These are phyloP conservation scores for Aspergillus cavernicola DNA, from an alignment of 495 filamentous ascomycete genomes.

Conservation along the genomic window DNA sequence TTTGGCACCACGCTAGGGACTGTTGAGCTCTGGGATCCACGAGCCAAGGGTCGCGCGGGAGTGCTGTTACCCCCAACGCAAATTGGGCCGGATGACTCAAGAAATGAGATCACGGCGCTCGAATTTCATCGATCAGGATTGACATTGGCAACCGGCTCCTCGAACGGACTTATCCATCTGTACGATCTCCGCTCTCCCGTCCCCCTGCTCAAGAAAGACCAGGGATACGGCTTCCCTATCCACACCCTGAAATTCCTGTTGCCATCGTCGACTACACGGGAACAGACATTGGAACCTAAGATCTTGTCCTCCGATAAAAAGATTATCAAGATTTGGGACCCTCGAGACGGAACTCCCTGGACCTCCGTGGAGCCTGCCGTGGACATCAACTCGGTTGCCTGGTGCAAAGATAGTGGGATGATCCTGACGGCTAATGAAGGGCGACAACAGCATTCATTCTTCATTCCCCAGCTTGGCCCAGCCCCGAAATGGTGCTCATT, in stretches of 20 bases:
- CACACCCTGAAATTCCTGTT: constrained; percentile 85
- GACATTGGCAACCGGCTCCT: constrained; percentile 82
- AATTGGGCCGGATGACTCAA: constrained; percentile 40
- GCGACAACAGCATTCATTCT: constrained; percentile 86
- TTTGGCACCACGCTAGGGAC: constrained; percentile 96
- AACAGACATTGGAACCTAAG: constrained; percentile 68
- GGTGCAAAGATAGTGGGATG: constrained; percentile 86
- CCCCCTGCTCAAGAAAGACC: constrained; percentile 84
- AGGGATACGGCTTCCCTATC: constrained; percentile 93
- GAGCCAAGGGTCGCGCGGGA: constrained; percentile 77
- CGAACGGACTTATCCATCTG: constrained; percentile 80
- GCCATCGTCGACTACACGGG: constrained; percentile 60
- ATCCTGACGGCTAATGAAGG: constrained; percentile 94
- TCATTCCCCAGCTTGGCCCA: constrained; percentile 89
- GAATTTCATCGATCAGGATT: constrained; percentile 84
- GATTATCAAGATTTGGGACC: constrained; percentile 96
- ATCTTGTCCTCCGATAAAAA: constrained; percentile 88
- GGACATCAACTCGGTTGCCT: constrained; percentile 87
- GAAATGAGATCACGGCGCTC: constrained; percentile 78
- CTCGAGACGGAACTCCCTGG: constrained; percentile 77
- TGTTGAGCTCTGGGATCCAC: constrained; percentile 92
- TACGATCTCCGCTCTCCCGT: constrained; percentile 90
- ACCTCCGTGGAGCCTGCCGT: constrained; percentile 93
- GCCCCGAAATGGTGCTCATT: constrained; percentile 95
- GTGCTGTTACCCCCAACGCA: constrained; percentile 54